Percentiles rank a stretch among this genome's conserved stretches.
These are phyloP conservation scores for Yamagishiella unicocca DNA, from an alignment of 139 green algal species.

Conservation along the genomic window DNA sequence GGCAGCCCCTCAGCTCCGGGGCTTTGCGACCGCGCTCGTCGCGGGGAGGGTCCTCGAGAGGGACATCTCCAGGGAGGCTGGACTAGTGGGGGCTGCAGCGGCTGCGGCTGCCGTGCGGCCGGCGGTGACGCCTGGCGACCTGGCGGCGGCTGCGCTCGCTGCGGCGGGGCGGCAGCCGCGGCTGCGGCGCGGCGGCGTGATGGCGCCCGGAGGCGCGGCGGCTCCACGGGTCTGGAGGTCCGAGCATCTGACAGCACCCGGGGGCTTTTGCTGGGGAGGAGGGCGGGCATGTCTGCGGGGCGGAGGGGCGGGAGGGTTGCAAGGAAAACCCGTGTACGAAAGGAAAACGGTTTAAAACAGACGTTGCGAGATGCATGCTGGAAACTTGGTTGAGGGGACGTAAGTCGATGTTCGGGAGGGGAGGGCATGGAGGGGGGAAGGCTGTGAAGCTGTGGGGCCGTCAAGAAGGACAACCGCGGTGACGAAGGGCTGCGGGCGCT, in stretches of 20 bases:
- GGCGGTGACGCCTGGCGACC: background rate
- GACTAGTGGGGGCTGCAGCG: background rate
- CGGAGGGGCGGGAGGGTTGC: background rate
- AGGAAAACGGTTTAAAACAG: no score
- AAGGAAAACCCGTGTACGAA: no score
- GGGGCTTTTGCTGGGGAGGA: constrained; percentile 34
- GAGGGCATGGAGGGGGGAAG: no score
- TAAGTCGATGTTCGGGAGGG: no score
- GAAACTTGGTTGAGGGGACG: no score
- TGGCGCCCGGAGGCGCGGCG: background rate
- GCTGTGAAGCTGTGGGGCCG: no score
- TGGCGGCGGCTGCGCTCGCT: background rate
- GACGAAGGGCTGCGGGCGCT: no score
- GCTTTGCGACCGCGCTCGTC: background rate
- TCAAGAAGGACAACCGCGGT: no score
- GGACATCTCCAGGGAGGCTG: constrained; percentile 33
- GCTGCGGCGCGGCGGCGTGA: background rate
- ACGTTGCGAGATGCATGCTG: no score
- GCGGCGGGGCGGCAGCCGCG: background rate
- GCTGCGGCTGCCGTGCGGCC: background rate
- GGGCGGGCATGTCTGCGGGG: background rate
- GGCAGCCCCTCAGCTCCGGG: background rate
- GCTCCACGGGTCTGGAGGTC: background rate
- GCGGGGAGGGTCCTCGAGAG: background rate
- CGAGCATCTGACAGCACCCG: background rate